Conservation (phyloP, 73 alveolate species). For the Paramecium sexaurelia region DNA sequence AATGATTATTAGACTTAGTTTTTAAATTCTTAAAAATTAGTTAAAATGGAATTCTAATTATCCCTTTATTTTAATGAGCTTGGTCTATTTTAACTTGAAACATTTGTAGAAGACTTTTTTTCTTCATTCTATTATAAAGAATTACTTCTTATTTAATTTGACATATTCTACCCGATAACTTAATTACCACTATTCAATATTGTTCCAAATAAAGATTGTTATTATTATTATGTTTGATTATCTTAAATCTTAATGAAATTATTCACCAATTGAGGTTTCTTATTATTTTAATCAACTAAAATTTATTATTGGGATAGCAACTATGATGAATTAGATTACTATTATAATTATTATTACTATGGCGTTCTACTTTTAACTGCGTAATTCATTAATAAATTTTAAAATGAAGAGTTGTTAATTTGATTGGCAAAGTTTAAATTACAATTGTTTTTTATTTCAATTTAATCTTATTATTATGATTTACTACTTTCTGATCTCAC, state of each 20-base stretch:
- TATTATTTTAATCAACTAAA: neutral
- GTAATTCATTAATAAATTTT: neutral
- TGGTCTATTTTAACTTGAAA: neutral
- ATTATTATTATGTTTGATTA: neutral
- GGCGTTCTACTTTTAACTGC: slow-evolving; percentile 37
- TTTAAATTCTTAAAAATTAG: slow-evolving; percentile 40
- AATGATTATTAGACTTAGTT: slow-evolving; percentile 39
- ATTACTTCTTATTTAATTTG: slow-evolving; percentile 11
- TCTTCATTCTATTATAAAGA: slow-evolving; percentile 37
- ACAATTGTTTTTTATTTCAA: neutral
- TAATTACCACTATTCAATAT: neutral
- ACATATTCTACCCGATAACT: neutral
- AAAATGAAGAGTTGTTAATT: slow-evolving; percentile 18
- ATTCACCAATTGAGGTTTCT: neutral
- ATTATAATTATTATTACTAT: neutral
- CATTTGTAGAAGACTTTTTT: neutral
- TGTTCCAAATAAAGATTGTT: neutral
- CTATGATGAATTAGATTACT: neutral
- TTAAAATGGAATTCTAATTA: neutral
- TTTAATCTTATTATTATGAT: neutral
- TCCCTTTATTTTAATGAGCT: slow-evolving; percentile 9
- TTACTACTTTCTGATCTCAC: slow-evolving; percentile 43
- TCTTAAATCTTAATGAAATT: neutral
- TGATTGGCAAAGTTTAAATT: neutral
- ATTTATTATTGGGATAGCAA: neutral